Percentiles rank a stretch among this genome's conserved stretches.
Conservation (phyloP, 176 grass and related monocot genomes). For the Cenchrus purpureus region DNA sequence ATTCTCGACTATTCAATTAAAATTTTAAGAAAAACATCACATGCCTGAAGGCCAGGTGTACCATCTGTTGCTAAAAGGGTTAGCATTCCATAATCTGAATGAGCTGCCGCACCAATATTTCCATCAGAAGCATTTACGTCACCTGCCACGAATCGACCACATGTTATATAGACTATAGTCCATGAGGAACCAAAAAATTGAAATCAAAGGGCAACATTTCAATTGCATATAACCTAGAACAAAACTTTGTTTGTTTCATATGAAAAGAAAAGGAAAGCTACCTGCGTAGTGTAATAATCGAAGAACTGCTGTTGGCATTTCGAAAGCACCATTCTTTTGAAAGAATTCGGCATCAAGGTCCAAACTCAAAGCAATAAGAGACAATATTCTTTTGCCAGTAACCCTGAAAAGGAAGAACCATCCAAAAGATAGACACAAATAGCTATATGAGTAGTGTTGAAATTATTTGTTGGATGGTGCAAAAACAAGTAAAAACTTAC, state of each 20-base stretch:
- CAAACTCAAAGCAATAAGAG: slow-evolving; percentile 73
- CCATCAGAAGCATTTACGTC: slow-evolving; percentile 40
- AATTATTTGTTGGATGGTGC: neutral
- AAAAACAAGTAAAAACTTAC: slow-evolving; percentile 47
- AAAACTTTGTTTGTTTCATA: neutral
- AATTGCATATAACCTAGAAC: neutral
- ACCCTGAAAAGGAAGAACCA: slow-evolving; percentile 28
- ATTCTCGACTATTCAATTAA: neutral
- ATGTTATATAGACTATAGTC: neutral
- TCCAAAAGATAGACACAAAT: neutral
- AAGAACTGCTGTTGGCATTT: slow-evolving; percentile 41
- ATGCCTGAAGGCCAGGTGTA: slow-evolving; percentile 72
- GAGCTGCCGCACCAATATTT: slow-evolving; percentile 59
- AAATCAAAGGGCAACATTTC: neutral
- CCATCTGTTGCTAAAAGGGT: slow-evolving; percentile 68
- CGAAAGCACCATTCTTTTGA: slow-evolving; percentile 41
- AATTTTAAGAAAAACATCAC: neutral
- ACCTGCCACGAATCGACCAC: slow-evolving; percentile 25
- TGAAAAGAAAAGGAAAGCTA: neutral
- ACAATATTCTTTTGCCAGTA: slow-evolving; percentile 50
- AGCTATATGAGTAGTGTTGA: neutral
- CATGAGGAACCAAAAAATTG: neutral
- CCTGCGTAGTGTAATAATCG: slow-evolving; percentile 69
- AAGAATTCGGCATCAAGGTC: slow-evolving; percentile 68
- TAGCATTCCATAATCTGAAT: slow-evolving; percentile 83